These are phyloP conservation scores for Diaporthe vexans DNA, from an alignment of 2,329 filamentous ascomycete genomes.

Conservation along the genomic window DNA sequence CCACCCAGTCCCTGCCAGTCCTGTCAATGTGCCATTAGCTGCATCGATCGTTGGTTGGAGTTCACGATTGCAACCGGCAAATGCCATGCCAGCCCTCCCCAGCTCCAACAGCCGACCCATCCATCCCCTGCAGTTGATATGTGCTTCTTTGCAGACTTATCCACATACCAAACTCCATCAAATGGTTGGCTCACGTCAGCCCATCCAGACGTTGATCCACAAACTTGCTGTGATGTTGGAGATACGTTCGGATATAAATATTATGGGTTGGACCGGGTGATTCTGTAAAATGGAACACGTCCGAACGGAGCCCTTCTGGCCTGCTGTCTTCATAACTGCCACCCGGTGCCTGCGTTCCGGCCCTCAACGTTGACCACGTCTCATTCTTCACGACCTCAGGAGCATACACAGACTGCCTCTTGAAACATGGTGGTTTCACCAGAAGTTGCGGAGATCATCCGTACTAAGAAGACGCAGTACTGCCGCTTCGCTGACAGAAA, in stretches of 20 bases:
- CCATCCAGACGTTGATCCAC: neutral
- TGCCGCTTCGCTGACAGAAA: slow-evolving; percentile 48
- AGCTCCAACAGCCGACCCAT: neutral
- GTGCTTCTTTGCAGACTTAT: neutral
- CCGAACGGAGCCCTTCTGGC: neutral
- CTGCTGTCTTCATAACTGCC: neutral
- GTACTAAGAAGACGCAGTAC: slow-evolving; percentile 48
- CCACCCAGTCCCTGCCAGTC: neutral
- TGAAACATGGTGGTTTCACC: slow-evolving; percentile 40
- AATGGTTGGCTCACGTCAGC: neutral
- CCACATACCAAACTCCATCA: neutral
- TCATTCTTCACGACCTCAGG: neutral
- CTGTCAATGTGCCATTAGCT: neutral
- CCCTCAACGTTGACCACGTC: neutral
- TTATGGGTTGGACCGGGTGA: neutral
- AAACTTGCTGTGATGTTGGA: neutral
- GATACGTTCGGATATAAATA: neutral
- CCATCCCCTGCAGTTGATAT: slow-evolving; percentile 7
- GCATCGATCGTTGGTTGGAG: slow-evolving; percentile 1
- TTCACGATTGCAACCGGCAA: neutral
- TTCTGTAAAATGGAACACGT: too few species aligned
- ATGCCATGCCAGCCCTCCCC: neutral
- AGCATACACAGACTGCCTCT: neutral
- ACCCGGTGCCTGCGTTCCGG: neutral
- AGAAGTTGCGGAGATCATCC: slow-evolving; percentile 46